These are phyloP conservation scores for Trichoderma guizhouense DNA, from an alignment of 2,329 filamentous ascomycete genomes.

Conservation along the genomic window DNA sequence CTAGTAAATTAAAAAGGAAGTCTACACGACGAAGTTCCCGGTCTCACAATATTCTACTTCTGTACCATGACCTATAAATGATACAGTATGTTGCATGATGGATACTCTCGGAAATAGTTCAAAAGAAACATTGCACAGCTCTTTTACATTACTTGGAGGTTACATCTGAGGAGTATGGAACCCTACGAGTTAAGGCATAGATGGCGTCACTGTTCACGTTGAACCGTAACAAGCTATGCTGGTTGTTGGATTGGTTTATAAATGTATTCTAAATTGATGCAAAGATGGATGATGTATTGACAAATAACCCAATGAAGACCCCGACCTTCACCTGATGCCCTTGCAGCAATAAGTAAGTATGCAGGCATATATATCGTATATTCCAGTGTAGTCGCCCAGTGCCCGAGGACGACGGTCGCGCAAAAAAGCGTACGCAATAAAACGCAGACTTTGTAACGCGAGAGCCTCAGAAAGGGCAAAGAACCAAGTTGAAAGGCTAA, in stretches of 20 bases:
- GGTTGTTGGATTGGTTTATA: background rate
- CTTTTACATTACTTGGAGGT: background rate
- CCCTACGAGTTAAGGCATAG: background rate
- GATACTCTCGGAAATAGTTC: background rate
- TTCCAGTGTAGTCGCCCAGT: background rate
- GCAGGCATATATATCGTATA: constrained; percentile 12
- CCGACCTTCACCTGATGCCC: background rate
- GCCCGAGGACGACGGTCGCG: background rate
- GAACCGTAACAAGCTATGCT: background rate
- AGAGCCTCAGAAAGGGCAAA: background rate
- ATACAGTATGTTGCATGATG: background rate
- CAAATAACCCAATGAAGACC: constrained; percentile 8
- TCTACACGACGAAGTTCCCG: background rate
- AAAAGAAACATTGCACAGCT: background rate
- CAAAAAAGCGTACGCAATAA: background rate
- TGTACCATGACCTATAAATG: background rate
- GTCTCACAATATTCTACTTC: background rate
- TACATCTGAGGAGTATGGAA: background rate
- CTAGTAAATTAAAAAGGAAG: background rate
- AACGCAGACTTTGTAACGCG: background rate
- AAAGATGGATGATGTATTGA: constrained; percentile 6
- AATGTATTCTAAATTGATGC: constrained; percentile 10
- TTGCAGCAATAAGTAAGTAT: constrained; percentile 7
- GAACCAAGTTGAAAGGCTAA: background rate
- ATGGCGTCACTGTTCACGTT: background rate